These are phyloP conservation scores for Raffaelea ambrosiae DNA, from an alignment of 2,329 filamentous ascomycete species.

Conservation along the genomic window DNA sequence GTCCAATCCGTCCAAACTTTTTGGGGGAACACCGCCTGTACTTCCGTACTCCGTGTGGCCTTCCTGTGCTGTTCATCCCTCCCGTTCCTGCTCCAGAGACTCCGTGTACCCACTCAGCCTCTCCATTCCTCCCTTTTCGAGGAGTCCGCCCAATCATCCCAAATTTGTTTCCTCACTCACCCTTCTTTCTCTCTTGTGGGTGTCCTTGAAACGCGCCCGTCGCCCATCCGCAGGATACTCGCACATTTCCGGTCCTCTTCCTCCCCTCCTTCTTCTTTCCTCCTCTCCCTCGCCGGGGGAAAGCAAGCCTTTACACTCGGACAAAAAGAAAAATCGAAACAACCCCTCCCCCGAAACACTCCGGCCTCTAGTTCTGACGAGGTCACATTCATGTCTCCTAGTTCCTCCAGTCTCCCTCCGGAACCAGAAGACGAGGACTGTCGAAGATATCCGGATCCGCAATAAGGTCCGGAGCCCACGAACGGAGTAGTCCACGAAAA, in stretches of 20 bases:
- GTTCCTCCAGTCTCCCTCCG: slow-evolving; percentile 3
- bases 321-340: too few species aligned
- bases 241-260: too few species aligned
- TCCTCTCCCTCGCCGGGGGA: slow-evolving; percentile 1
- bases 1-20: too few species aligned
- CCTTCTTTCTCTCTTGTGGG: background rate
- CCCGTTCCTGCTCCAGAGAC: background rate
- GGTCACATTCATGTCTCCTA: slow-evolving; percentile 8
- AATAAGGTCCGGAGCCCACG: background rate
- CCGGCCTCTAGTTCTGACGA: background rate
- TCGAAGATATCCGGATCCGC: slow-evolving; percentile 1
- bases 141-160: background rate
- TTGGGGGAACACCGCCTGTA: too few species aligned
- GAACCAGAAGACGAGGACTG: slow-evolving; percentile 10
- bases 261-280: background rate
- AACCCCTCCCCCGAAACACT: too few species aligned
- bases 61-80: background rate
- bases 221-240: too few species aligned
- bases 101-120: background rate
- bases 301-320: background rate
- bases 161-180: background rate
- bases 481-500: too few species aligned
- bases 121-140: background rate
- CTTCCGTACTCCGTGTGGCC: too few species aligned
- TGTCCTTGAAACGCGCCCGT: too few species aligned